A percentile compares a stretch with the other conserved stretches of the same genome.
Evolutionary conservation across 2,329 filamentous ascomycete species (phyloP).

Genomic region (Cercospora canescens): DNA sequence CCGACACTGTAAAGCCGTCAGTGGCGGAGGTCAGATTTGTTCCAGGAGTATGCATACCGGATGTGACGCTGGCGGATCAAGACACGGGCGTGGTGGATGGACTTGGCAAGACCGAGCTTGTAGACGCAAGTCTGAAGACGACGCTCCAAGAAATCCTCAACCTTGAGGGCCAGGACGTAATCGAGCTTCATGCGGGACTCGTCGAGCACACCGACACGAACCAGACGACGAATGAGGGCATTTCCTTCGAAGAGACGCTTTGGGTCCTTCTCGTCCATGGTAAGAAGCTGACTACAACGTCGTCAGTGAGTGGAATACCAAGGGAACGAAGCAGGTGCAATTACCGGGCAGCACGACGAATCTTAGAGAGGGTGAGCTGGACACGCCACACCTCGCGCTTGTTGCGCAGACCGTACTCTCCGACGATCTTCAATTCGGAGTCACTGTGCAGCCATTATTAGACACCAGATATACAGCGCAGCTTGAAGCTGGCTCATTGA

Average conservation of each 20-base stretch:
- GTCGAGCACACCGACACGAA: constrained; percentile 98
- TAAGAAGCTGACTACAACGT: constrained; percentile 88
- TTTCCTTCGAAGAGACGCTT: constrained; percentile 99
- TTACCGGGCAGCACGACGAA: constrained; percentile 99
- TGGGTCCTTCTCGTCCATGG: constrained; percentile 99
- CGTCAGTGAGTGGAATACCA: constrained; percentile 20
- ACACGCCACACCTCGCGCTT: constrained; percentile 99
- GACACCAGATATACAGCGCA: constrained; percentile 86
- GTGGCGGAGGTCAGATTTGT: constrained; percentile 12
- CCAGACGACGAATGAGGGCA: constrained; percentile 99
- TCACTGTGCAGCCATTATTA: constrained; percentile 78
- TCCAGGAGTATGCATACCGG: constrained; percentile 53
- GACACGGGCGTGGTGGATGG: constrained; percentile 99
- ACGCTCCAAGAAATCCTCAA: constrained; percentile 99
- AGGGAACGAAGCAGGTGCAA: constrained; percentile 33
- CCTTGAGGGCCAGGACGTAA: constrained; percentile 98
- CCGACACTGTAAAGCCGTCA: constrained; percentile 65
- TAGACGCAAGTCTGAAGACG: constrained; percentile 99
- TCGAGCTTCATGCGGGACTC: constrained; percentile 99
- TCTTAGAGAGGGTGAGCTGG: constrained; percentile 99
- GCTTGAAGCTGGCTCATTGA: constrained; percentile 98
- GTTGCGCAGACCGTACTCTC: constrained; percentile 99
- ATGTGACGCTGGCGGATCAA: constrained; percentile 99
- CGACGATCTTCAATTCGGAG: constrained; percentile 98
- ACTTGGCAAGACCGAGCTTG: constrained; percentile 99